A percentile compares a stretch with the other conserved stretches of the same genome.
Evolutionary conservation across 2,329 filamentous ascomycete species (phyloP).

Genomic region (Fusarium sp.): DNA sequence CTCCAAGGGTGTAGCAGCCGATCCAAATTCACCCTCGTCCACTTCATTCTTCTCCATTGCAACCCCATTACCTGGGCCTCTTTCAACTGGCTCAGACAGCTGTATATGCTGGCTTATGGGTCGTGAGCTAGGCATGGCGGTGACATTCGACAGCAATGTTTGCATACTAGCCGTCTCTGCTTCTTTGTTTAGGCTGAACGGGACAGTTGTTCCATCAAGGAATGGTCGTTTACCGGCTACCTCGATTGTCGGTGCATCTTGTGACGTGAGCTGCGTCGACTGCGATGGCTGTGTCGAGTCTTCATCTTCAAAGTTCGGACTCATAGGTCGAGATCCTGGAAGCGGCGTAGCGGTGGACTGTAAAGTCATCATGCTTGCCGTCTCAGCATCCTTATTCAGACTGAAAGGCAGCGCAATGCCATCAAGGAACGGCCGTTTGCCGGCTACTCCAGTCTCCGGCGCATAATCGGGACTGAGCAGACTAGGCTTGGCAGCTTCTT

Average conservation of each 20-base stretch:
- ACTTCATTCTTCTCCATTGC: slow-evolving; percentile 9
- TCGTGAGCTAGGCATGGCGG: slow-evolving; percentile 45
- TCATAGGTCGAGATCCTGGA: slow-evolving; percentile 51
- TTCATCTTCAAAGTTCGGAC: slow-evolving; percentile 33
- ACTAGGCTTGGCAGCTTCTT: slow-evolving; percentile 54
- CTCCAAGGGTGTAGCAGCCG: slow-evolving; percentile 14
- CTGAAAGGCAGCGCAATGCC: slow-evolving; percentile 80
- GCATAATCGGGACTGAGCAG: slow-evolving; percentile 57
- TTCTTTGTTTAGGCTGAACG: slow-evolving; percentile 75
- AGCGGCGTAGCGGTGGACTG: slow-evolving; percentile 54
- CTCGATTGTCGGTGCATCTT: slow-evolving; percentile 57
- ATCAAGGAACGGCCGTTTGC: slow-evolving; percentile 73
- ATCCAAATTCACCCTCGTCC: slow-evolving; percentile 9
- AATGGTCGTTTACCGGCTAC: slow-evolving; percentile 71
- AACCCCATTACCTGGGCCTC: background rate
- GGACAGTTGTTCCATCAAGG: slow-evolving; percentile 75
- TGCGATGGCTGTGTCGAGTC: slow-evolving; percentile 29
- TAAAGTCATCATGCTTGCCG: slow-evolving; percentile 77
- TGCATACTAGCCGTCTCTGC: slow-evolving; percentile 76
- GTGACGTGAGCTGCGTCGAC: slow-evolving; percentile 29
- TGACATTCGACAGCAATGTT: slow-evolving; percentile 64
- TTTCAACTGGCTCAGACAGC: slow-evolving; percentile 4
- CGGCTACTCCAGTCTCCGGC: slow-evolving; percentile 62
- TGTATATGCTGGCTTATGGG: slow-evolving; percentile 48
- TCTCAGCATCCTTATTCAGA: slow-evolving; percentile 70